Conservation (phyloP, 2,329 filamentous ascomycete genomes). For the Aspergillus sp. region DNA sequence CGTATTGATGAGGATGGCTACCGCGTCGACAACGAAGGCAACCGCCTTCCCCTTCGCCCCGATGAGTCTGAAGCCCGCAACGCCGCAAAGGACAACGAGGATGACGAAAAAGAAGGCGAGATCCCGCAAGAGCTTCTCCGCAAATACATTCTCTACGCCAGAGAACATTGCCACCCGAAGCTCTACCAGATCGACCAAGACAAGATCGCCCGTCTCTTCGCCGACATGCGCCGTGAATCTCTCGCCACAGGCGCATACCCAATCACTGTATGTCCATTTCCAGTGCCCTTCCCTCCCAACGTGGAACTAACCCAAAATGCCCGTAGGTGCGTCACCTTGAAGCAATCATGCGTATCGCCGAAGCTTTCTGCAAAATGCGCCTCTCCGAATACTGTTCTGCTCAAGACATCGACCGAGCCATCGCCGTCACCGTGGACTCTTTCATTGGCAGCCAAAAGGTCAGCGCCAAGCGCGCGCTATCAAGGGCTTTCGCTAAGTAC, state of each 20-base stretch:
- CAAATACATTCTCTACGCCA: constrained; percentile 95
- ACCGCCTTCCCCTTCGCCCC: constrained; percentile 40
- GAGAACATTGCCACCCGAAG: constrained; percentile 85
- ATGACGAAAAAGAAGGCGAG: constrained; percentile 62
- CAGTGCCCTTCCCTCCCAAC: neutral
- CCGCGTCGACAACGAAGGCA: constrained; percentile 48
- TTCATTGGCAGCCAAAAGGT: constrained; percentile 97
- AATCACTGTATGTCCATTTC: constrained; percentile 73
- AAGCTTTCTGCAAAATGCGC: constrained; percentile 96
- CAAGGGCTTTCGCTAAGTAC: constrained; percentile 95
- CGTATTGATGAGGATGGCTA: constrained; percentile 63
- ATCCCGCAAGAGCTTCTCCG: constrained; percentile 87
- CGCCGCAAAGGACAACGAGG: constrained; percentile 43
- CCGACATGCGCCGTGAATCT: constrained; percentile 92
- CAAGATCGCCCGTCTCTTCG: constrained; percentile 90
- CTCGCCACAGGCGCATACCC: constrained; percentile 94
- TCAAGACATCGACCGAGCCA: constrained; percentile 92
- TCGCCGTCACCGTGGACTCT: constrained; percentile 92
- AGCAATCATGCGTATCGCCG: constrained; percentile 93
- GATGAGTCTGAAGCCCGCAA: constrained; percentile 45
- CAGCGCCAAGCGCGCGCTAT: constrained; percentile 94
- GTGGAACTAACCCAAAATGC: constrained; percentile 3
- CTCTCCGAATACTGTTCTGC: constrained; percentile 92
- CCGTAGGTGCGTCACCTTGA: constrained; percentile 88
- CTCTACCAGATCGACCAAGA: constrained; percentile 97